Base-by-base conservation (phyloP, 2,329 filamentous ascomycete species). In the Phialophora chinensis region DNA sequence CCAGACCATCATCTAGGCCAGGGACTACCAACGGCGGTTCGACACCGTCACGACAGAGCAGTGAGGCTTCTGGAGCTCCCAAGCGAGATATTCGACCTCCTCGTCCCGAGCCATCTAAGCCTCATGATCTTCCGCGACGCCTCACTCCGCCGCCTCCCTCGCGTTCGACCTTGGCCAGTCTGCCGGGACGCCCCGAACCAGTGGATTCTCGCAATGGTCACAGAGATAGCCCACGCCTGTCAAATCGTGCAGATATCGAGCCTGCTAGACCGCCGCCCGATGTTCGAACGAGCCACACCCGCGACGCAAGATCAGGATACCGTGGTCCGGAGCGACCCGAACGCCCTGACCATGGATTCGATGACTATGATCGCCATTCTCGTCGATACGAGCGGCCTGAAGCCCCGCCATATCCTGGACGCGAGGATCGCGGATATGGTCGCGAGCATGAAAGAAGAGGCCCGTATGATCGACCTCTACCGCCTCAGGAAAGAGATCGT, bases 351-450 rank as follows among this genome's bases (percentile, higher is more conserved):
- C 74, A 77, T 49, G 66, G 75, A 3, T 77, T 77, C 60, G 79
- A 82, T 60, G 75, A 74, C 25, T 66, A 75, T 27, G 69, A 73
- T 3, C 69, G 66, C 42, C 78, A 79, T 61, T 63, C 72, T 57
- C 72, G 79, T 47, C 73, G 72, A 62, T 78, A 79, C 68, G 77
- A 77, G 12, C 77, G 79, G 53, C 68, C 75, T 12, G 71, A 71
- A 55, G 76, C 74, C n/a, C 67, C 73, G 33, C 31, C 67, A 27
- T 66, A 68, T 68, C 50, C 38, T 53, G 35, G 59, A 44, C 69
- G 71, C 3, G 71, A 73, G 17, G 71, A 73, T 2, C 62, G 71
- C 23, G 67, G 66, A 25, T 67, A 69, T 62, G 44, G 64, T 29
- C 66, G 71, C 25, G 71, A 73, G 31, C 64, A 66, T 44, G 69